Percentiles rank a stretch among this genome's conserved stretches.
Evolutionary conservation across 306 rosid genomes (phyloP).

Genomic region (Canavalia gladiata): DNA sequence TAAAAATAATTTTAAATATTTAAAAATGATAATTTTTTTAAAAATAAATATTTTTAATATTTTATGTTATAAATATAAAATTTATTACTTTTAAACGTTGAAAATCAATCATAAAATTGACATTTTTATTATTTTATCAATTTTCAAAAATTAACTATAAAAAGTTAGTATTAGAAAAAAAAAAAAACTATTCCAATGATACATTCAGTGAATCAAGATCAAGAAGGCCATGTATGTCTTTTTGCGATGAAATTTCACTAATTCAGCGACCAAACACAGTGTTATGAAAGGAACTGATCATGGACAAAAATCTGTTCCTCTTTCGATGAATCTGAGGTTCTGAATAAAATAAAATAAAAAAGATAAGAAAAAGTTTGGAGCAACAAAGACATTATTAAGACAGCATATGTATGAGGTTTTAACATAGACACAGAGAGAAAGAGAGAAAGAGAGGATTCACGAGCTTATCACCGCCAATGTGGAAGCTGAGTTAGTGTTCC

Average conservation of each 20-base stretch:
- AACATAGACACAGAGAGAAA: background rate
- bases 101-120: too few relatives aligned
- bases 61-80: too few relatives aligned
- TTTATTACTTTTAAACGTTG: too few relatives aligned
- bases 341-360: background rate
- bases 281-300: background rate
- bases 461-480: slow-evolving; percentile 30
- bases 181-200: too few relatives aligned
- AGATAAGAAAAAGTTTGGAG: background rate
- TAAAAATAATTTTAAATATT: too few relatives aligned
- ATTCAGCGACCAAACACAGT: background rate
- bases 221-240: background rate
- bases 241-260: background rate
- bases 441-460: slow-evolving; percentile 21
- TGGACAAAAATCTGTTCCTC: background rate
- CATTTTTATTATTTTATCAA: too few relatives aligned
- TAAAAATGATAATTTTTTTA: too few relatives aligned
- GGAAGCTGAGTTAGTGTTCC: background rate
- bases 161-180: too few relatives aligned
- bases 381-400: background rate
- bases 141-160: too few relatives aligned
- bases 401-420: background rate
- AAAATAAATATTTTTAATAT: too few relatives aligned
- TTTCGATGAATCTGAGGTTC: slow-evolving; percentile 1
- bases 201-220: too few relatives aligned